Evolutionary conservation across 768 basidiomycete genomes (phyloP).

Genomic region (Scleroderma bovista): DNA sequence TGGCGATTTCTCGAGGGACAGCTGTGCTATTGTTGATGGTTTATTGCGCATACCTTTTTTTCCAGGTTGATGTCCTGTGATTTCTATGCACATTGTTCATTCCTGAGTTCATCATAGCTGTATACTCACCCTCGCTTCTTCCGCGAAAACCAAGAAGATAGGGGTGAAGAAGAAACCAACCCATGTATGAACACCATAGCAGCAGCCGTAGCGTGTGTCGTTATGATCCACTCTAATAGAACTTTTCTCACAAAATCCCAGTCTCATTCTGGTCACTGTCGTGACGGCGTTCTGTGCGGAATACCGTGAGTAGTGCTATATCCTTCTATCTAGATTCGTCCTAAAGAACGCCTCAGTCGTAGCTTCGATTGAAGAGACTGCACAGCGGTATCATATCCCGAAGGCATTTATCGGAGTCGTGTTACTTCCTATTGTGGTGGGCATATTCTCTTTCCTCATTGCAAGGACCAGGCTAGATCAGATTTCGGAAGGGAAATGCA

Average conservation of each 20-base stretch:
- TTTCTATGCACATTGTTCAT: slow-evolving; percentile 3
- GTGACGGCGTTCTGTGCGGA: slow-evolving; percentile 88
- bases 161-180: slow-evolving; percentile 31
- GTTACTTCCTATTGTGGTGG: slow-evolving; percentile 79
- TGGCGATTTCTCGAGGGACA: slow-evolving; percentile 77
- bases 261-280: slow-evolving; percentile 70
- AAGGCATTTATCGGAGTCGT: slow-evolving; percentile 85
- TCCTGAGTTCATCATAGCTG: slow-evolving; percentile 39
- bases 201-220: slow-evolving; percentile 47
- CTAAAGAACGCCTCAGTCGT: slow-evolving; percentile 50
- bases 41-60: slow-evolving; percentile 69
- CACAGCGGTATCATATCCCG: slow-evolving; percentile 72
- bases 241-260: slow-evolving; percentile 16
- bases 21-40: slow-evolving; percentile 68
- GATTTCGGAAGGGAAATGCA: slow-evolving; percentile 54
- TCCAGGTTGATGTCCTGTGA: slow-evolving; percentile 49
- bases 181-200: slow-evolving; percentile 64
- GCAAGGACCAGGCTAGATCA: not conserved
- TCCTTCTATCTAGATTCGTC: not conserved
- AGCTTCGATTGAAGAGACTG: slow-evolving; percentile 89
- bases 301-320: slow-evolving; percentile 47
- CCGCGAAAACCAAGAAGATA: slow-evolving; percentile 18
- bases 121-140: slow-evolving; percentile 68
- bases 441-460: slow-evolving; percentile 17
- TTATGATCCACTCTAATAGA: too few species aligned